Evolutionary conservation across 2,329 filamentous ascomycete species (phyloP).

Genomic region (Colletotrichum simmondsii): DNA sequence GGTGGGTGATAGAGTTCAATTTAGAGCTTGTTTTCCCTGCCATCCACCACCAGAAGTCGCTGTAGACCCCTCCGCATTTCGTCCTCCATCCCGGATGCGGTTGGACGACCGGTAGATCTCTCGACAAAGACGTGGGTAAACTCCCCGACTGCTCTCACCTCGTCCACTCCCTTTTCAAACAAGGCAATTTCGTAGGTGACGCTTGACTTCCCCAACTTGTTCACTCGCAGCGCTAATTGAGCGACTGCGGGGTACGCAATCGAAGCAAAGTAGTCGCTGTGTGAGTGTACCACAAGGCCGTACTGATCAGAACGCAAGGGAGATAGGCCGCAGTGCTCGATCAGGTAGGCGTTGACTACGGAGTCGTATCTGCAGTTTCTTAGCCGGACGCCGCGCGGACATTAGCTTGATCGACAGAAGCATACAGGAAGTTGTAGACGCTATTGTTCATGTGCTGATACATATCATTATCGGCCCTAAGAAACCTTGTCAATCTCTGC

Average conservation of each 20-base stretch:
- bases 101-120: constrained; percentile 75
- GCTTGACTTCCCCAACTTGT: constrained; percentile 85
- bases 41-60: constrained; percentile 51
- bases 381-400: neutral
- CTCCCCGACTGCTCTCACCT: constrained; percentile 85
- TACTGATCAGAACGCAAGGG: constrained; percentile 79
- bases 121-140: constrained; percentile 93
- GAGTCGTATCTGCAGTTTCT: constrained; percentile 76
- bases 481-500: constrained; percentile 30
- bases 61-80: constrained; percentile 69
- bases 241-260: constrained; percentile 85
- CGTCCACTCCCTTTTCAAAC: constrained; percentile 78
- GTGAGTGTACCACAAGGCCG: constrained; percentile 85
- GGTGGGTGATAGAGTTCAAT: constrained; percentile 27
- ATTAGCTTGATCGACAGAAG: neutral
- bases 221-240: constrained; percentile 84
- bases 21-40: constrained; percentile 31
- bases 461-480: constrained; percentile 93
- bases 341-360: constrained; percentile 89
- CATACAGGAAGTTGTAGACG: constrained; percentile 82
- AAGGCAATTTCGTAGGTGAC: constrained; percentile 91
- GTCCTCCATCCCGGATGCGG: constrained; percentile 70
- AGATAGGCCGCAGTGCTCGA: constrained; percentile 78
- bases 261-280: constrained; percentile 86
- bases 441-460: constrained; percentile 94